Conservation (phyloP, 345 rosid genomes). For the Eucalyptus sideroxylon region DNA sequence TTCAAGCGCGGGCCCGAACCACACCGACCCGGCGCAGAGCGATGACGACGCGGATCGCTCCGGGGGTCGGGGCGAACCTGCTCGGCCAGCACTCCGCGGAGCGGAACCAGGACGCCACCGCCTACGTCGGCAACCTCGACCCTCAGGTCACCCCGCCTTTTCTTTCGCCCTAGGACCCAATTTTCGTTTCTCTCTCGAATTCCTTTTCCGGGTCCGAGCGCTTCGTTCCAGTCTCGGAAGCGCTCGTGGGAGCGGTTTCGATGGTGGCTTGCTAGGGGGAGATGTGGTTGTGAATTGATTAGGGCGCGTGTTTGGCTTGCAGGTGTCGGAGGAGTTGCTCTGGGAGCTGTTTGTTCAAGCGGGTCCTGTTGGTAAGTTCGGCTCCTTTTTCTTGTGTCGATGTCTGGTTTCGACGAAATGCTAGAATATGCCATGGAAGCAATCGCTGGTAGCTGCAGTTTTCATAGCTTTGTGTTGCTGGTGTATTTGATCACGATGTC, state of each 20-base stretch:
- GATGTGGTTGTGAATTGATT: not conserved
- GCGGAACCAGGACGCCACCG: slow-evolving; percentile 97
- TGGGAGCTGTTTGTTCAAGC: slow-evolving; percentile 99
- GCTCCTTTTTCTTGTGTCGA: not conserved
- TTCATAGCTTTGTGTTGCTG: not conserved
- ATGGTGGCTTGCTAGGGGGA: not conserved
- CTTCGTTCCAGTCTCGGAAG: not conserved
- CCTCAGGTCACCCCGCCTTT: slow-evolving; percentile 36
- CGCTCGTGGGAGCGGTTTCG: not conserved
- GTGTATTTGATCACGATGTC: too few relatives aligned
- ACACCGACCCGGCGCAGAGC: not conserved
- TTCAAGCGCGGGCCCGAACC: not conserved
- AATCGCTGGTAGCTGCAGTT: not conserved
- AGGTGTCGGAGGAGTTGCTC: slow-evolving; percentile 81
- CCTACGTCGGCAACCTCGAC: slow-evolving; percentile 83
- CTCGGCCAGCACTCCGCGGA: slow-evolving; percentile 97
- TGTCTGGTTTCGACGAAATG: not conserved
- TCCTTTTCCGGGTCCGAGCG: not conserved
- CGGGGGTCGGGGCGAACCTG: slow-evolving; percentile 95
- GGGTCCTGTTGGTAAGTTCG: slow-evolving; percentile 81
- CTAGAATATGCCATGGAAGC: not conserved
- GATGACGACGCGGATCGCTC: slow-evolving; percentile 96
- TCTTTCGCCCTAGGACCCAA: not conserved
- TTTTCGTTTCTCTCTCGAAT: not conserved
- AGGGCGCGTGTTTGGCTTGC: not conserved